Percentiles rank a stretch among this genome's conserved stretches.
Conservation (phyloP, 177 flowering plant genomes). For the Vitis hybrid region DNA sequence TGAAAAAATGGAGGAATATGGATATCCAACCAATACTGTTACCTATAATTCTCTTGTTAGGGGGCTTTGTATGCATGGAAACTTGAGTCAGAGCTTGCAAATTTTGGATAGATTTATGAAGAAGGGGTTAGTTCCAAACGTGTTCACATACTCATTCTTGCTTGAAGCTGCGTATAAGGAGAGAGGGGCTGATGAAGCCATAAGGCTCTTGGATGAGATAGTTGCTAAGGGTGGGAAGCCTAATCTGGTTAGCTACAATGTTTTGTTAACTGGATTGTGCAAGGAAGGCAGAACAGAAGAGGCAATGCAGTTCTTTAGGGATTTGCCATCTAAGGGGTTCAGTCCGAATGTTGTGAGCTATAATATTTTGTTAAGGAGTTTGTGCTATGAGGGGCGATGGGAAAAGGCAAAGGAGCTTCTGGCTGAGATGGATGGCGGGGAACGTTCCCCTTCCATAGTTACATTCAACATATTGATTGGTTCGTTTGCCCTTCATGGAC, state of each 20-base stretch:
- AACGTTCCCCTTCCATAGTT: constrained; percentile 56
- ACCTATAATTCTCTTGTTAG: constrained; percentile 79
- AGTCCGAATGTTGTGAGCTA: constrained; percentile 77
- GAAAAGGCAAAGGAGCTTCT: constrained; percentile 73
- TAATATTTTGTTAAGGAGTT: constrained; percentile 69
- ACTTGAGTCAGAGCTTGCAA: constrained; percentile 61
- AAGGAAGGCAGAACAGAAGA: constrained; percentile 76
- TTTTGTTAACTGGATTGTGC: constrained; percentile 80
- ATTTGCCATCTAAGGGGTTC: constrained; percentile 67
- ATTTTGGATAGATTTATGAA: constrained; percentile 58
- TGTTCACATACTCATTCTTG: constrained; percentile 74
- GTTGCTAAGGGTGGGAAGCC: constrained; percentile 74
- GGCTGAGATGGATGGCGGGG: constrained; percentile 72
- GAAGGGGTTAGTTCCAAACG: constrained; percentile 78
- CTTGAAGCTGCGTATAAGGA: constrained; percentile 82
- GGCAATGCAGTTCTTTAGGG: constrained; percentile 62
- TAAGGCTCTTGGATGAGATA: constrained; percentile 68
- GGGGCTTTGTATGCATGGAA: constrained; percentile 74
- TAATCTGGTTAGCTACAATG: constrained; percentile 84
- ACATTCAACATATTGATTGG: constrained; percentile 79
- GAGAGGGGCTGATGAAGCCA: constrained; percentile 75
- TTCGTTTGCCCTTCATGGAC: constrained; percentile 68
- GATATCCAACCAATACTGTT: constrained; percentile 53
- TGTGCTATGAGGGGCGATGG: constrained; percentile 73
- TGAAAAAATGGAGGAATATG: constrained; percentile 76